Evolutionary conservation across 2,329 filamentous ascomycete genomes (phyloP).

Genomic region (Neopestalotiopsis rosae): DNA sequence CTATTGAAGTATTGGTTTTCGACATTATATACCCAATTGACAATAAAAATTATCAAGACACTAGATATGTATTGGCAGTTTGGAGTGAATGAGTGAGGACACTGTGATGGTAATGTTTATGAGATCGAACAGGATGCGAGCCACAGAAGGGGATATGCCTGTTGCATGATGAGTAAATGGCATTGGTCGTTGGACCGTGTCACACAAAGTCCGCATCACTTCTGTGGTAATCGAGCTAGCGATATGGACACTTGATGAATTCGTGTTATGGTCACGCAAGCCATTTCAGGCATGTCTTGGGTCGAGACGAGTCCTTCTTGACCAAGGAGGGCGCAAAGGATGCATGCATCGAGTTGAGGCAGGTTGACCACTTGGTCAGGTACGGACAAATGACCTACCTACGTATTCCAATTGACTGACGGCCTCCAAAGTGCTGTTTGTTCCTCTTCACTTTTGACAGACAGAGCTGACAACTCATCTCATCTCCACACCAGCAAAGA

Average conservation of each 20-base stretch:
- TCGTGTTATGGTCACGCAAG: not conserved
- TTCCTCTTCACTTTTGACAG: too few species aligned
- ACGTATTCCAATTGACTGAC: too few species aligned
- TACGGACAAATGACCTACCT: too few species aligned
- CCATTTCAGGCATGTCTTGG: not conserved
- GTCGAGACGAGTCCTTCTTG: not conserved
- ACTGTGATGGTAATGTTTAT: not conserved
- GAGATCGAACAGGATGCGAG: not conserved
- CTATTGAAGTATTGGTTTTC: not conserved
- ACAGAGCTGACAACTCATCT: not conserved
- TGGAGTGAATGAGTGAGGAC: not conserved
- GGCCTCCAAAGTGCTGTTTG: too few species aligned
- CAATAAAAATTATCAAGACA: not conserved
- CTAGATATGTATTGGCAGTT: not conserved
- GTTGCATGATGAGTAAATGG: not conserved
- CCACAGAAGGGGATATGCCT: not conserved
- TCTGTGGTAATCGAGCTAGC: not conserved
- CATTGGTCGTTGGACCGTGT: not conserved
- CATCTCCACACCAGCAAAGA: not conserved
- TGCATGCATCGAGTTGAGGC: not conserved
- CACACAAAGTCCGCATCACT: constrained; percentile 3
- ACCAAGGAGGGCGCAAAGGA: not conserved
- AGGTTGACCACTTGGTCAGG: too few species aligned
- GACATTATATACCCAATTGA: not conserved
- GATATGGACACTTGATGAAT: not conserved